Conservation (phyloP, 495 filamentous ascomycete genomes). For the Daldinia loculata region DNA sequence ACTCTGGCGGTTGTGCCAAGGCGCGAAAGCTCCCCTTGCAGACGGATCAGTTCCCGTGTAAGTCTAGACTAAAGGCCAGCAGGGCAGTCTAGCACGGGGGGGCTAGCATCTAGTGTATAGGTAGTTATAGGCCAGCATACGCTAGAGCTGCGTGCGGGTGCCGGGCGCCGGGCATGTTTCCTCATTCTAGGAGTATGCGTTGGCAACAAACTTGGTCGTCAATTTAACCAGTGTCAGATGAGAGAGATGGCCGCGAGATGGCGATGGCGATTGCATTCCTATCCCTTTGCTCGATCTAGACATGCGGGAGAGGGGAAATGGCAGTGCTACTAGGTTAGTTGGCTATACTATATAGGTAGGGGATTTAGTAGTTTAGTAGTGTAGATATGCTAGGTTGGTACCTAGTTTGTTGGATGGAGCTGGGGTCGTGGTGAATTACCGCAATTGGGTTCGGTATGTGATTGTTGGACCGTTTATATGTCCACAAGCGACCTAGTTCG, state of each 20-base stretch:
- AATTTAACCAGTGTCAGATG: slow-evolving; percentile 24
- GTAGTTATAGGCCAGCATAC: slow-evolving; percentile 16
- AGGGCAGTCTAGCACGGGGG: slow-evolving; percentile 4
- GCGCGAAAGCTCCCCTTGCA: slow-evolving; percentile 39
- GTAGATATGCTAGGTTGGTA: too few species aligned
- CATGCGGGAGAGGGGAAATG: too few species aligned
- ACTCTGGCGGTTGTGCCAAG: slow-evolving; percentile 27
- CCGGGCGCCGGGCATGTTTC: slow-evolving; percentile 4
- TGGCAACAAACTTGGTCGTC: slow-evolving; percentile 22
- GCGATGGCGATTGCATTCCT: slow-evolving; percentile 16
- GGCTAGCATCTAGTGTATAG: slow-evolving; percentile 4
- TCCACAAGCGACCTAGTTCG: slow-evolving; percentile 17
- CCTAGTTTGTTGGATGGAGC: neutral
- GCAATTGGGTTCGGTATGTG: slow-evolving; percentile 30
- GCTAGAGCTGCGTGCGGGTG: slow-evolving; percentile 9
- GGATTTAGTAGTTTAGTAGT: neutral
- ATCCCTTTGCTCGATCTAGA: slow-evolving; percentile 22
- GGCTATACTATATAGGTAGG: slow-evolving; percentile 9
- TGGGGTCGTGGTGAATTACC: slow-evolving; percentile 21
- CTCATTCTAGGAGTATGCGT: slow-evolving; percentile 14
- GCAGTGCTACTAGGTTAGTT: too few species aligned
- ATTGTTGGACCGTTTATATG: slow-evolving; percentile 25
- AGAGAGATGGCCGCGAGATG: slow-evolving; percentile 3
- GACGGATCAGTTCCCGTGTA: slow-evolving; percentile 24
- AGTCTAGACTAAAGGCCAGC: slow-evolving; percentile 17